These are phyloP conservation scores for Calvatia gigantea DNA, from an alignment of 768 basidiomycete species.

Conservation along the genomic window DNA sequence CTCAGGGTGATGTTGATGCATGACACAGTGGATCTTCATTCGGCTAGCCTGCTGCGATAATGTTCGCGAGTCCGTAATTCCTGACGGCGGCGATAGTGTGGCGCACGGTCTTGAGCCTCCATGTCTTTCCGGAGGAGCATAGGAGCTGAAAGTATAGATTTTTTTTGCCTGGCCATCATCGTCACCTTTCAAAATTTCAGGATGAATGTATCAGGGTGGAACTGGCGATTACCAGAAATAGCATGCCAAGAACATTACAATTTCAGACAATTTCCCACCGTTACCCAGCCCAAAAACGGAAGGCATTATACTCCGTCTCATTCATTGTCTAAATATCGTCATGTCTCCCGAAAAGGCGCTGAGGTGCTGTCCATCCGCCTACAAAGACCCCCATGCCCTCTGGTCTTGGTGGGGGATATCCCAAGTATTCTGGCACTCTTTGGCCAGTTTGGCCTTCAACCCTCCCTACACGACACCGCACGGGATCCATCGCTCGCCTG, in stretches of 20 bases:
- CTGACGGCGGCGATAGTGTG: constrained; percentile 4
- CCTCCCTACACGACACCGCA: background rate
- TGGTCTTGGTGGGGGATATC: background rate
- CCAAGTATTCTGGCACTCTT: background rate
- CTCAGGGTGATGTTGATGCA: constrained; percentile 7
- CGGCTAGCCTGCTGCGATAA: background rate
- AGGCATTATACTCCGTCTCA: background rate
- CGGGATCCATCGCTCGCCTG: background rate
- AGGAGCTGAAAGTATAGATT: background rate
- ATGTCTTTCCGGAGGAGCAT: background rate
- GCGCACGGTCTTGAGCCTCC: background rate
- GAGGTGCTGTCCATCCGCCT: background rate
- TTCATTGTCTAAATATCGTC: background rate
- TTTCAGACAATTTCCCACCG: background rate
- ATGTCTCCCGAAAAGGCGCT: background rate
- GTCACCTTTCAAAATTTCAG: background rate
- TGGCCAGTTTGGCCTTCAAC: background rate
- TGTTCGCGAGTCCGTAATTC: background rate
- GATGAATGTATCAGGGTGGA: background rate
- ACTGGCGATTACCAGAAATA: background rate
- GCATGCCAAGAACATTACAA: too few relatives aligned
- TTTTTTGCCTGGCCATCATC: background rate
- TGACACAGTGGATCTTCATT: background rate
- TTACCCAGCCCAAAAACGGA: background rate
- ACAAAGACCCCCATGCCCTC: background rate